These are phyloP conservation scores for Hypholoma sublateritium DNA, from an alignment of 768 basidiomycete species.

Conservation along the genomic window DNA sequence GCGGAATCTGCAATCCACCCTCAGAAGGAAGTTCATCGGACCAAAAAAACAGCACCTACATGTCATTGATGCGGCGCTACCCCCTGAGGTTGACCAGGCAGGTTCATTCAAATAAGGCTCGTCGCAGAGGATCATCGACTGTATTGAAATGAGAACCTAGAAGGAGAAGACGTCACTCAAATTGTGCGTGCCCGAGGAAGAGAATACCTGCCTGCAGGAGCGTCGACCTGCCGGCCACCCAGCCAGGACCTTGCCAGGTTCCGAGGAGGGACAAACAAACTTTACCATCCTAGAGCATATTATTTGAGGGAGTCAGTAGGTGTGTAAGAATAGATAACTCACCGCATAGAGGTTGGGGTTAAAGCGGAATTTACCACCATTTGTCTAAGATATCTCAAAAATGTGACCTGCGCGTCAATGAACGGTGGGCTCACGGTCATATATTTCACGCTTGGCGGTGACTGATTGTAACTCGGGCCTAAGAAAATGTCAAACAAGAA, in stretches of 20 bases:
- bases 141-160: conserved; percentile 93
- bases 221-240: conserved; percentile 89
- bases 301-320: not conserved
- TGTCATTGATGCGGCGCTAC: conserved; percentile 72
- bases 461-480: conserved; percentile 83
- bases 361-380: conserved; percentile 86
- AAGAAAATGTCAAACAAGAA: conserved; percentile 90
- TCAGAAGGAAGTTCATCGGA: conserved; percentile 1
- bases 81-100: conserved; percentile 74
- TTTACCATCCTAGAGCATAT: conserved; percentile 72
- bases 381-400: conserved; percentile 50
- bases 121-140: conserved; percentile 95
- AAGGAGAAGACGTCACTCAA: conserved; percentile 18
- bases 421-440: conserved; percentile 48
- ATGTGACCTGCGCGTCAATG: not conserved
- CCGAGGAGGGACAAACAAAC: conserved; percentile 91
- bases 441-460: conserved; percentile 71
- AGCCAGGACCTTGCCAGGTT: conserved; percentile 93
- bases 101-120: conserved; percentile 95
- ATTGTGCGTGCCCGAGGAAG: conserved; percentile 28
- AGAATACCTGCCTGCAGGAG: conserved; percentile 83
- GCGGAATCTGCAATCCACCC: conserved; percentile 64
- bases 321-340: conserved; percentile 18
- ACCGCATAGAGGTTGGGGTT: conserved; percentile 95
- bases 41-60: conserved; percentile 48